These are phyloP conservation scores for Brassica incana DNA, from an alignment of 345 rosid genomes.

Conservation along the genomic window DNA sequence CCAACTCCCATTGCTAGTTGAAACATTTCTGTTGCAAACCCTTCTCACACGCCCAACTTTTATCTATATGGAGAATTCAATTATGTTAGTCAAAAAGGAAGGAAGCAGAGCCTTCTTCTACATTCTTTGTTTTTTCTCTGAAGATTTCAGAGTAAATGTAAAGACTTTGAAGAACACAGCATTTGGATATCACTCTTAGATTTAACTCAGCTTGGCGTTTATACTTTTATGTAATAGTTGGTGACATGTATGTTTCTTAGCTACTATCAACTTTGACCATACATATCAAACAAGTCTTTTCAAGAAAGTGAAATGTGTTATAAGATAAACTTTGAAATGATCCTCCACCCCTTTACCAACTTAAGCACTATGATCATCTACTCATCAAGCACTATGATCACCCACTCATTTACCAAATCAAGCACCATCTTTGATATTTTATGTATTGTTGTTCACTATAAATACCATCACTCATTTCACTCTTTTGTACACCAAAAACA, in stretches of 20 bases:
- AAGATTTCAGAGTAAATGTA: slow-evolving; percentile 16
- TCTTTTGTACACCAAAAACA: too few relatives aligned
- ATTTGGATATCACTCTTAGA: background rate
- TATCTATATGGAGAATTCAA: background rate
- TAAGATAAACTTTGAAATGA: too few relatives aligned
- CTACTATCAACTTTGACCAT: background rate
- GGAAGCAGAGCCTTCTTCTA: slow-evolving; percentile 15
- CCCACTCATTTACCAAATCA: too few relatives aligned
- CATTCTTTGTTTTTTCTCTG: slow-evolving; percentile 29
- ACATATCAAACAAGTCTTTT: background rate
- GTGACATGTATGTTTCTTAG: background rate
- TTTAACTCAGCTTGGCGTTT: background rate
- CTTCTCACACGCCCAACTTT: background rate
- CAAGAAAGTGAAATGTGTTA: slow-evolving; percentile 1
- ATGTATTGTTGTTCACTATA: too few relatives aligned
- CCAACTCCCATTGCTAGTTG: slow-evolving; percentile 43
- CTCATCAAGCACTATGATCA: too few relatives aligned
- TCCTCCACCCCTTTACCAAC: too few relatives aligned
- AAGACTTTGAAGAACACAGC: background rate
- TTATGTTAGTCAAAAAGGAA: slow-evolving; percentile 7
- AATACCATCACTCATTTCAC: too few relatives aligned
- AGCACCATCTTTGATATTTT: too few relatives aligned
- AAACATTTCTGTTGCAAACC: slow-evolving; percentile 6
- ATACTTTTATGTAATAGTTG: background rate
- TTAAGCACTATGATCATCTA: too few relatives aligned